A percentile compares a stretch with the other conserved stretches of the same genome.
Evolutionary conservation across 495 filamentous ascomycete species (phyloP).

Genomic region (Oidiodendron maius): DNA sequence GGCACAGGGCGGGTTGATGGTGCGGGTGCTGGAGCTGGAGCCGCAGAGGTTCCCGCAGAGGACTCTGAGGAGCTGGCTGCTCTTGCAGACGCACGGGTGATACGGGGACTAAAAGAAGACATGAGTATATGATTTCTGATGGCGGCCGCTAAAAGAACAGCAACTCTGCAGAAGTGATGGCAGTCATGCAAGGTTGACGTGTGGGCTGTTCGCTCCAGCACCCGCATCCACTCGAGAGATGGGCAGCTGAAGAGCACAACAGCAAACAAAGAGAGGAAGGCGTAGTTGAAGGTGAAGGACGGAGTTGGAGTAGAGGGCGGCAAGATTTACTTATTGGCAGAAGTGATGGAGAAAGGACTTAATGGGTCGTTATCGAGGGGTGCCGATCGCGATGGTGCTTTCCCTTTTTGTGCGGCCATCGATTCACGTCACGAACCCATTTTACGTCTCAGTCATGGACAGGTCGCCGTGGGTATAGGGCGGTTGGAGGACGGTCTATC

Average conservation of each 20-base stretch:
- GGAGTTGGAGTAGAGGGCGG: neutral
- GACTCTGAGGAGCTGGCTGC: conserved; percentile 46
- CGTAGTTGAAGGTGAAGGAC: conserved; percentile 3
- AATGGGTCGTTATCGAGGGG: neutral
- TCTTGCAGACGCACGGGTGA: conserved; percentile 72
- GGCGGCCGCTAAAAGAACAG: neutral
- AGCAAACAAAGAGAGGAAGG: no score
- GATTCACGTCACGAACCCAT: neutral
- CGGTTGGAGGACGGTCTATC: neutral
- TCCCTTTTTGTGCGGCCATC: neutral
- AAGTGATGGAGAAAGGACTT: neutral
- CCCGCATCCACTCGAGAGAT: neutral
- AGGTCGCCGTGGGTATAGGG: neutral
- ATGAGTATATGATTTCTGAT: conserved; percentile 49
- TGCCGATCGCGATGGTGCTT: neutral
- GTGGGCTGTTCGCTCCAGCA: no score
- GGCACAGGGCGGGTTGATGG: conserved; percentile 22
- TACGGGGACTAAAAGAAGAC: conserved; percentile 77
- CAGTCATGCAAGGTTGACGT: conserved; percentile 3
- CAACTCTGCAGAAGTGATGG: conserved; percentile 12
- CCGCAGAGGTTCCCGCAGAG: conserved; percentile 32
- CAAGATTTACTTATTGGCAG: neutral
- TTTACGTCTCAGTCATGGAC: neutral
- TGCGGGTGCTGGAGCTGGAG: conserved; percentile 33
- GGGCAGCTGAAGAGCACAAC: neutral